These are phyloP conservation scores for Barbatosphaeria neglecta DNA, from an alignment of 495 filamentous ascomycete species.

Conservation along the genomic window DNA sequence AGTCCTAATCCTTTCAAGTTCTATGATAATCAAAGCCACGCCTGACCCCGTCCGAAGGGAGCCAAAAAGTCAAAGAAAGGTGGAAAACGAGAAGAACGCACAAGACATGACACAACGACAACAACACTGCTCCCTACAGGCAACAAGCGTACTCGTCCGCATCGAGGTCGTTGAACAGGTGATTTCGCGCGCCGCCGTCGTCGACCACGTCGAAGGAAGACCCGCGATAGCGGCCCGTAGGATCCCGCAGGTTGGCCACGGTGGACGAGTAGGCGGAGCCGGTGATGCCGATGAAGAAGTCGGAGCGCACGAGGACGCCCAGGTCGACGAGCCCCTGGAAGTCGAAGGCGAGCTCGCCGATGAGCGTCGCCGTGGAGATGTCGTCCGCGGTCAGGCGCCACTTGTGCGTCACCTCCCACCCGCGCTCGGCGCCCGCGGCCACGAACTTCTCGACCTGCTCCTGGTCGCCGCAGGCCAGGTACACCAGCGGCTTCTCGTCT, in stretches of 20 bases:
- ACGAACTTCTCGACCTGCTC: conserved; percentile 10
- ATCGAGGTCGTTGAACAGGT: conserved; percentile 10
- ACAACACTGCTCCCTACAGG: no score
- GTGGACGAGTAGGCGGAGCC: conserved; percentile 11
- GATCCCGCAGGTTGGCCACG: conserved; percentile 11
- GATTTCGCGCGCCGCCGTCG: conserved; percentile 12
- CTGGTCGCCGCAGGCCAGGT: conserved; percentile 13
- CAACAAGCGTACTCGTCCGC: conserved; percentile 10
- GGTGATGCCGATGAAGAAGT: conserved; percentile 15
- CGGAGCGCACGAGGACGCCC: conserved; percentile 7
- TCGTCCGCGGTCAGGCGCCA: conserved; percentile 5
- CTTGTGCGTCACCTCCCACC: conserved; percentile 16
- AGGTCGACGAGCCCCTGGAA: conserved; percentile 14
- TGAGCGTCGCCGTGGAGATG: conserved; percentile 1
- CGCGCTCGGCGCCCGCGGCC: conserved; percentile 5
- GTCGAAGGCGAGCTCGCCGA: conserved; percentile 11
- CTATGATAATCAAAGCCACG: no score
- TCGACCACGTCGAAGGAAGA: conserved; percentile 3
- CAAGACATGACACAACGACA: no score
- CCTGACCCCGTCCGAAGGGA: no score
- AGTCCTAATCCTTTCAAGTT: no score
- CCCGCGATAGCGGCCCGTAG: conserved; percentile 12
- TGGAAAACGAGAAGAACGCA: not conserved
- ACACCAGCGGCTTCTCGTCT: conserved; percentile 8
- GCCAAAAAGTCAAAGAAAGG: not conserved